phyloP scores from a whole-genome alignment of 139 green algal genomes.

The Picochlorum sp. region DNA sequence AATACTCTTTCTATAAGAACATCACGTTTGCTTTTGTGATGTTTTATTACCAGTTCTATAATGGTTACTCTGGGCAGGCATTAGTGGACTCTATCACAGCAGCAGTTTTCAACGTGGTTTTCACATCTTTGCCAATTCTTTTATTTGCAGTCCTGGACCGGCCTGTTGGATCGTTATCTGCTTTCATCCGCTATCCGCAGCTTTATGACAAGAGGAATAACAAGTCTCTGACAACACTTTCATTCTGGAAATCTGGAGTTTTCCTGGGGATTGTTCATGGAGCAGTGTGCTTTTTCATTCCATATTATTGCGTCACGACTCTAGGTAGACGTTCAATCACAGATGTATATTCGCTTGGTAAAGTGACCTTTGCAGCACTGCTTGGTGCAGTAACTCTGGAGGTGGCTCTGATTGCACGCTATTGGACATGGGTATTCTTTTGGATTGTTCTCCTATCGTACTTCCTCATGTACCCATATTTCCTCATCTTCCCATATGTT shows the following conservation, averaged over 20 bases:
- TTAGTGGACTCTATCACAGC: conserved; percentile 49
- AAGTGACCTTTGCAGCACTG: conserved; percentile 40
- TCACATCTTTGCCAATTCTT: conserved; percentile 76
- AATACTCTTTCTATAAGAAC: conserved; percentile 99
- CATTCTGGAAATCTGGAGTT: conserved; percentile 52
- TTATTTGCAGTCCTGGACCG: conserved; percentile 71
- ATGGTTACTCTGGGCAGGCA: conserved; percentile 26
- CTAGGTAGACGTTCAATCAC: conserved; percentile 25
- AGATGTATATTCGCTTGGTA: conserved; percentile 51
- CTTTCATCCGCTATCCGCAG: conserved; percentile 42
- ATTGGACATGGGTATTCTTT: conserved; percentile 56
- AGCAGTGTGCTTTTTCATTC: conserved; percentile 55
- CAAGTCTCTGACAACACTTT: conserved; percentile 29
- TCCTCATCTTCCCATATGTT: conserved; percentile 48
- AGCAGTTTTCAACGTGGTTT: conserved; percentile 54
- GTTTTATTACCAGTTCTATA: conserved; percentile 57
- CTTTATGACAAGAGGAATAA: conserved; percentile 48
- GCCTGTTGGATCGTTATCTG: conserved; percentile 32
- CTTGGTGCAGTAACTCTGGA: conserved; percentile 56
- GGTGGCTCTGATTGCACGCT: conserved; percentile 48
- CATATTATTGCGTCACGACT: conserved; percentile 36
- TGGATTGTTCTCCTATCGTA: conserved; percentile 49
- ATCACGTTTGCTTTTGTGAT: conserved; percentile 81
- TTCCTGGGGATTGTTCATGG: conserved; percentile 31
- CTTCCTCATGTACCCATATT: conserved; percentile 51